Conservation (phyloP, 164 flowering plant genomes). For the Piper betle region DNA sequence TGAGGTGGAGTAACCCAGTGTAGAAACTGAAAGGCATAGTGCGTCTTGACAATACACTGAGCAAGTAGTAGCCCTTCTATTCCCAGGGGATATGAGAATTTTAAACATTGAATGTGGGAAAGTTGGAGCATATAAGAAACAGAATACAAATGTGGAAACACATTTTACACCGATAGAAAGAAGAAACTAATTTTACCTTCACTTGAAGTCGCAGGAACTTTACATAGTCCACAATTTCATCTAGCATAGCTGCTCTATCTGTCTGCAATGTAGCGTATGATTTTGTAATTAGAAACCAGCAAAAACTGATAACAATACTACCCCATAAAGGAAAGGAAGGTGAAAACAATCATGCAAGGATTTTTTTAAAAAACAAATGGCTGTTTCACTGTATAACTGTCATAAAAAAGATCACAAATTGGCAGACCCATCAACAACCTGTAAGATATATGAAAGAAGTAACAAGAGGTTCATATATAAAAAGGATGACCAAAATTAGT, state of each 20-base stretch:
- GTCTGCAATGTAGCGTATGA: slow-evolving; percentile 15
- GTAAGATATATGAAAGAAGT: too few relatives aligned
- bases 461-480: too few relatives aligned
- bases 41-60: neutral
- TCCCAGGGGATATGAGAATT: neutral
- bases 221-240: slow-evolving; percentile 33
- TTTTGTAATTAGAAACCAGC: neutral
- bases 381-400: too few relatives aligned
- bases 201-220: slow-evolving; percentile 30
- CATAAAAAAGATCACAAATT: too few relatives aligned
- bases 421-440: too few relatives aligned
- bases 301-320: too few relatives aligned
- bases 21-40: too few relatives aligned
- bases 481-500: too few relatives aligned
- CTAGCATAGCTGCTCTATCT: slow-evolving; percentile 39
- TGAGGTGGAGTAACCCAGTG: neutral
- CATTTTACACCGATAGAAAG: neutral
- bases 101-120: neutral
- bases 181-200: slow-evolving; percentile 14
- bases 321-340: neutral
- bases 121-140: neutral
- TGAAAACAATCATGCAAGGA: neutral
- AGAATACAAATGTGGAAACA: neutral
- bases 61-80: too few relatives aligned
- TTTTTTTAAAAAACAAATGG: too few relatives aligned